phyloP scores from a whole-genome alignment of 441 rosid genomes.

The Raphanus hybrid region DNA sequence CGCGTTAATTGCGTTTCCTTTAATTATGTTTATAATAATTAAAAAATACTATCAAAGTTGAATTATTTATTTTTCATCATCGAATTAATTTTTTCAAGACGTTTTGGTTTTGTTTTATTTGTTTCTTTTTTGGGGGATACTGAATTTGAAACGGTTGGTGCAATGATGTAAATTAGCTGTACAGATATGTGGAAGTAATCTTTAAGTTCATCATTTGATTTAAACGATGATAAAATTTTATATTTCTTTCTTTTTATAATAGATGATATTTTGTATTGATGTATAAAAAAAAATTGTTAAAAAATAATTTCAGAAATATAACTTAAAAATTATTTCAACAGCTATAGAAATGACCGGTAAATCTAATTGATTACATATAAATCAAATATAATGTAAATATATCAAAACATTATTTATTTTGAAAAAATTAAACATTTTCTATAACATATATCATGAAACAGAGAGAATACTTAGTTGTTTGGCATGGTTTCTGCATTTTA shows the following conservation, averaged over 20 bases:
- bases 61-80: neutral
- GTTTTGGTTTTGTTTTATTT: neutral
- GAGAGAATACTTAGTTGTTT: neutral
- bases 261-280: too few species aligned
- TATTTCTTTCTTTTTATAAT: too few species aligned
- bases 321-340: too few species aligned
- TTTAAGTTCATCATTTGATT: conserved; percentile 19
- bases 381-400: too few species aligned
- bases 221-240: neutral
- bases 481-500: conserved; percentile 12
- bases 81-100: neutral
- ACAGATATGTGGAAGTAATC: conserved; percentile 24
- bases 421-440: too few species aligned
- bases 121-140: conserved; percentile 19
- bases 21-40: conserved; percentile 22
- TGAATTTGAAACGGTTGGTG: neutral
- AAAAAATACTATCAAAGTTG: conserved; percentile 14
- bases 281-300: too few species aligned
- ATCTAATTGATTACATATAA: too few species aligned
- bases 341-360: too few species aligned
- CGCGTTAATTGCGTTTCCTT: conserved; percentile 30
- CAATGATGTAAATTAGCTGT: conserved; percentile 33
- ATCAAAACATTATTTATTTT: too few species aligned
- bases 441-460: too few species aligned
- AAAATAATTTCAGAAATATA: too few species aligned